Evolutionary conservation across 2,329 filamentous ascomycete species (phyloP).

Genomic region (Fusarium incarnatum): DNA sequence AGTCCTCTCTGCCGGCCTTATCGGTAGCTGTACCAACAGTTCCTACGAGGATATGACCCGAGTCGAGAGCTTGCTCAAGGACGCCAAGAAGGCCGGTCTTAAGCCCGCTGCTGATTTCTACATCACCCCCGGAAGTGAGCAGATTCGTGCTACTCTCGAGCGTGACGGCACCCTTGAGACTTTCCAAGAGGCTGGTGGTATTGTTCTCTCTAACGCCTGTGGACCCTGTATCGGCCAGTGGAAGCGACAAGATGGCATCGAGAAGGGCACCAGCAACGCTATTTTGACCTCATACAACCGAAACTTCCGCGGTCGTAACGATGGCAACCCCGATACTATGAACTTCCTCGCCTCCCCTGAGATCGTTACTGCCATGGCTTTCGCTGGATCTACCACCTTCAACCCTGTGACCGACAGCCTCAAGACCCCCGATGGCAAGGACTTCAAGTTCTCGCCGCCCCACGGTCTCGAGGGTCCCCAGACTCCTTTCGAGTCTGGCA

Average conservation of each 20-base stretch:
- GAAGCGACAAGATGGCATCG: slow-evolving; percentile 87
- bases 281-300: slow-evolving; percentile 98
- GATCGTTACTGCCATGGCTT: slow-evolving; percentile 95
- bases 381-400: slow-evolving; percentile 92
- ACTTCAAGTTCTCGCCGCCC: slow-evolving; percentile 87
- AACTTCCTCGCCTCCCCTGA: slow-evolving; percentile 98
- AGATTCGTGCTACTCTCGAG: slow-evolving; percentile 92
- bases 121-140: slow-evolving; percentile 95
- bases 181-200: slow-evolving; percentile 94
- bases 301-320: slow-evolving; percentile 97
- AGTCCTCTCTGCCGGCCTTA: slow-evolving; percentile 95
- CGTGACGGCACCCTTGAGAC: slow-evolving; percentile 93
- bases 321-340: slow-evolving; percentile 96
- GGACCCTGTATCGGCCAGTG: slow-evolving; percentile 95
- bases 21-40: slow-evolving; percentile 97
- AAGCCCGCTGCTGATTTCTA: slow-evolving; percentile 96
- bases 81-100: slow-evolving; percentile 90
- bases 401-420: slow-evolving; percentile 93
- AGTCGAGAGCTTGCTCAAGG: slow-evolving; percentile 81
- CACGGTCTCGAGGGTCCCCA: slow-evolving; percentile 73
- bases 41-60: slow-evolving; percentile 91
- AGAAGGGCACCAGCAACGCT: slow-evolving; percentile 89
- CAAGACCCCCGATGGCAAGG: slow-evolving; percentile 79
- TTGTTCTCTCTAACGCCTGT: slow-evolving; percentile 95
- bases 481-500: slow-evolving; percentile 80